Evolutionary conservation across 2,329 filamentous ascomycete species (phyloP).

Genomic region (Fusarium coffeatum): DNA sequence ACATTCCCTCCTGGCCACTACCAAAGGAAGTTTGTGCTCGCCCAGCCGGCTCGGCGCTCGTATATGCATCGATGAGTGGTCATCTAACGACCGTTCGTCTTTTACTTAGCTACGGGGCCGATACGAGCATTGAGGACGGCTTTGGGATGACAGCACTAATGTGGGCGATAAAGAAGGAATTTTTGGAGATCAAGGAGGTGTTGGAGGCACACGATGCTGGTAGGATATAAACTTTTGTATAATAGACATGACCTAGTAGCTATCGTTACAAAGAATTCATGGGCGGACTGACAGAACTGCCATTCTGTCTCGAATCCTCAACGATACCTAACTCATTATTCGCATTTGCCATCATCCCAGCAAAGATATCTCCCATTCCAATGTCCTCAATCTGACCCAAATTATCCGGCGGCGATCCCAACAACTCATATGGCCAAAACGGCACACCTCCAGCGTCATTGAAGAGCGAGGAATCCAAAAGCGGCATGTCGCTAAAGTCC

Average conservation of each 20-base stretch:
- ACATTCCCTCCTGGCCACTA: too few relatives aligned
- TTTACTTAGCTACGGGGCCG: rapidly evolving
- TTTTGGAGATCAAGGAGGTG: rapidly evolving
- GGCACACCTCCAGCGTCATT: background rate
- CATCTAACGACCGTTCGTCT: rapidly evolving
- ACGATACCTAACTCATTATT: background rate
- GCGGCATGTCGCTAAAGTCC: constrained; percentile 11
- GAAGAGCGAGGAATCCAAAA: constrained; percentile 9
- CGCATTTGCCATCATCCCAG: background rate
- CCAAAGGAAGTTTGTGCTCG: rapidly evolving
- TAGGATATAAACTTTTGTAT: too few relatives aligned
- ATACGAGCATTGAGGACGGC: background rate
- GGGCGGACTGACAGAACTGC: rapidly evolving
- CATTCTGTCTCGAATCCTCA: rapidly evolving
- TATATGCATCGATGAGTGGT: background rate
- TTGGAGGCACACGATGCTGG: rapidly evolving
- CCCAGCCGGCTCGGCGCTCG: rapidly evolving
- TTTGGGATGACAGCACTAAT: background rate
- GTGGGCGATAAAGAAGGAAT: background rate
- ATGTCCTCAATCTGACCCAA: background rate
- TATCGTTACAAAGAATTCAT: background rate
- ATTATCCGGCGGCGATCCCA: background rate
- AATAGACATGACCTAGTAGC: background rate
- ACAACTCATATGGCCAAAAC: constrained; percentile 13
- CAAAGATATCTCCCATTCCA: background rate